These are phyloP conservation scores for Nigrograna mackinnonii DNA, from an alignment of 2,329 filamentous ascomycete species.

Conservation along the genomic window DNA sequence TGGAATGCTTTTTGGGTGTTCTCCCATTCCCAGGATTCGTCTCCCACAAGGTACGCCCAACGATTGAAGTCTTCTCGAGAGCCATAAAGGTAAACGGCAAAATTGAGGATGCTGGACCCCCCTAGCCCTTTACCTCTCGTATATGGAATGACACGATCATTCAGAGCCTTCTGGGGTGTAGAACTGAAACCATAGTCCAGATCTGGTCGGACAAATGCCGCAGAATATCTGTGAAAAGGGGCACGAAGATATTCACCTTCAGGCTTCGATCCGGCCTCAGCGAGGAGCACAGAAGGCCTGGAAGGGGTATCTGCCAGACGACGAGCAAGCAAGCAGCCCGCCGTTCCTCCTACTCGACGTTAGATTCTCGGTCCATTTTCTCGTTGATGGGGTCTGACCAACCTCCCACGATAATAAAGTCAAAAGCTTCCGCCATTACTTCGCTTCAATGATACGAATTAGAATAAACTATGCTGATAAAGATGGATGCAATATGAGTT, in stretches of 20 bases:
- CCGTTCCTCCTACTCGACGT: slow-evolving; percentile 59
- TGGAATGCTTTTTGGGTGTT: slow-evolving; percentile 56
- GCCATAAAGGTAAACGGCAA: slow-evolving; percentile 49
- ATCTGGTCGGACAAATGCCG: slow-evolving; percentile 46
- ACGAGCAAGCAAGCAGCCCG: slow-evolving; percentile 61
- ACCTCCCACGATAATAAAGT: slow-evolving; percentile 42
- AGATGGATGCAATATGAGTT: no score
- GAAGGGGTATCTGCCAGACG: slow-evolving; percentile 52
- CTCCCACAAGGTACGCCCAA: slow-evolving; percentile 60
- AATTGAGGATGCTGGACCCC: slow-evolving; percentile 52
- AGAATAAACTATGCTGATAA: no score
- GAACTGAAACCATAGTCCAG: slow-evolving; percentile 57
- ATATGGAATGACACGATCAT: slow-evolving; percentile 45
- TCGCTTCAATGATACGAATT: no score
- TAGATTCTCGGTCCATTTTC: no score
- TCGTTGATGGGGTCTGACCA: slow-evolving; percentile 9
- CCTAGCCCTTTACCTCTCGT: slow-evolving; percentile 55
- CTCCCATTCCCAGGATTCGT: slow-evolving; percentile 61
- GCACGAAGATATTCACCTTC: slow-evolving; percentile 44
- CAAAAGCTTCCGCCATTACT: not conserved
- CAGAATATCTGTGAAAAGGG: slow-evolving; percentile 58
- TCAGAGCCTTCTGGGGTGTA: slow-evolving; percentile 43
- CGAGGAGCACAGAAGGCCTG: slow-evolving; percentile 59
- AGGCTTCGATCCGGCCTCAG: slow-evolving; percentile 64
- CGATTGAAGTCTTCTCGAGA: slow-evolving; percentile 64